Conservation (phyloP, 768 basidiomycete species). For the Naganishia vaughanmartiniae region DNA sequence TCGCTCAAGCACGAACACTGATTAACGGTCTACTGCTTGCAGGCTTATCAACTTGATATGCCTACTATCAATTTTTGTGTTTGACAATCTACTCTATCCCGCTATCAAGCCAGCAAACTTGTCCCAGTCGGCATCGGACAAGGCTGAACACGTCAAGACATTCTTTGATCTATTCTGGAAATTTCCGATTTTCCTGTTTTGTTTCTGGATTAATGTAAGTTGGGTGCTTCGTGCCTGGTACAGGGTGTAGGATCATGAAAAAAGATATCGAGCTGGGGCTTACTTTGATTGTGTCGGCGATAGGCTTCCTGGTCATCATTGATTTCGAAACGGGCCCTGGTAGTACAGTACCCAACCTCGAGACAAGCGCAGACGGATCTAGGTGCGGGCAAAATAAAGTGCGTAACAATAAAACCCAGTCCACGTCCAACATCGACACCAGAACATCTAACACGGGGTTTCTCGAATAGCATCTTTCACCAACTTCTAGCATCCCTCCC, state of each 20-base stretch:
- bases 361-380: conserved; percentile 31
- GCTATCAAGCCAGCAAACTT: conserved; percentile 34
- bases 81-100: conserved; percentile 45
- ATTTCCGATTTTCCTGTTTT: conserved; percentile 48
- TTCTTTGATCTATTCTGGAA: conserved; percentile 48
- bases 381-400: conserved; percentile 1
- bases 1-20: not conserved
- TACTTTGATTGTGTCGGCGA: conserved; percentile 28
- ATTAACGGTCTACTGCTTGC: not conserved
- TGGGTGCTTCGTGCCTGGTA: not conserved
- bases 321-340: conserved; percentile 46
- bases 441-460: not conserved
- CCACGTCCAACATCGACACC: no score
- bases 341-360: conserved; percentile 39
- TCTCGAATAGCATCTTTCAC: conserved; percentile 23
- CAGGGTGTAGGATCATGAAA: conserved; percentile 1
- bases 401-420: not conserved
- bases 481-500: conserved; percentile 34
- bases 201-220: conserved; percentile 50
- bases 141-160: conserved; percentile 40
- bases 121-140: conserved; percentile 30
- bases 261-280: conserved; percentile 6
- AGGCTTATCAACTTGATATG: conserved; percentile 51
- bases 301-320: conserved; percentile 38
- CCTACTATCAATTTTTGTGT: conserved; percentile 46